Evolutionary conservation across 2,329 filamentous ascomycete species (phyloP), one percentile per base, ranked within the genome.

Genomic region (Trichoderma sp.): DNA sequence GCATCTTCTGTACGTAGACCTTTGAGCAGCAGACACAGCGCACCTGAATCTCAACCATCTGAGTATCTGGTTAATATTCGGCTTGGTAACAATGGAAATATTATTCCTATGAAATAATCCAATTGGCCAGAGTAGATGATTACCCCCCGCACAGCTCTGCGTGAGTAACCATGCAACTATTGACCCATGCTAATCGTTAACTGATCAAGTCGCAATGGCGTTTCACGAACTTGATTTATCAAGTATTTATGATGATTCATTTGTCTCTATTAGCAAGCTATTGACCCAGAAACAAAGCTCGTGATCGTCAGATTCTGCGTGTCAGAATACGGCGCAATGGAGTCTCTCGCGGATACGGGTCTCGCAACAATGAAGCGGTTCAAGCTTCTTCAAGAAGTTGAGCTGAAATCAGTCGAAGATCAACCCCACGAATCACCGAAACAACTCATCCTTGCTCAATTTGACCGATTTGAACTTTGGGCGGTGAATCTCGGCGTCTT

Each of bases 401-500:
- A 66, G 17, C 8, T n/a, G 2, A 7, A 13, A 12, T 20, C 26
- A 20, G 6, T 3, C 17, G 23, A 9, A n/a, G 12, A 43, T 7
- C 20, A 66, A 7, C 1, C 43, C 0, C 9, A 57, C 6, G 32
- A 43, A 28, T 70, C 43, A 59, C 68, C 68, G 13, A 57, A 43
- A 3, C 17, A 17, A 11, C 17, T 50, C 5, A 66, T 70, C n/a
- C 34, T 26, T 34, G 55, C 34, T 12, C 50, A 71, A 17, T 43
- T 43, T 6, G 70, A 71, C 15, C 63, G 70, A 20, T 71, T 71
- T 26, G 63, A 68, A 50, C 70, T 71, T 7, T 71, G 70, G 70
- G 70, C 55, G 13, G 63, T 71, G 17, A 71, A 71, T n/a, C 70
- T 71, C n/a, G 70, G 70, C 5, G 36, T 71, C 4, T 68, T 68